A percentile compares a stretch with the other conserved stretches of the same genome.
Evolutionary conservation across 768 basidiomycete species (phyloP).

Genomic region (Galerina marginata): DNA sequence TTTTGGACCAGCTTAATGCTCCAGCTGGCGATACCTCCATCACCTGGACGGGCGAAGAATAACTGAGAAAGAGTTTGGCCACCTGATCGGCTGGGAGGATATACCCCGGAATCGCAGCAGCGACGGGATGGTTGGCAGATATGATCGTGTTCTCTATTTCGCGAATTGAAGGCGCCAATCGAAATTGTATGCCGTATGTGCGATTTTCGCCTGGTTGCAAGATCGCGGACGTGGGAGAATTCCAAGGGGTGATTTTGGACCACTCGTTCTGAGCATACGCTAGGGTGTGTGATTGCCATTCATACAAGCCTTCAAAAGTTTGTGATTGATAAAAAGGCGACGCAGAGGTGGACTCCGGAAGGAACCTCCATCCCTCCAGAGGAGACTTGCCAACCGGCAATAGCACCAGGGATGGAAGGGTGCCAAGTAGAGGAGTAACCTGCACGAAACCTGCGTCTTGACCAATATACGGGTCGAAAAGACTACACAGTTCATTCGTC

Average conservation of each 20-base stretch:
- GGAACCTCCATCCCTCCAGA: constrained; percentile 65
- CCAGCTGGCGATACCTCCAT: constrained; percentile 51
- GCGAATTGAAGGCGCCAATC: constrained; percentile 54
- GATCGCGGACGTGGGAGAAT: constrained; percentile 52
- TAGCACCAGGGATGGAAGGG: constrained; percentile 56
- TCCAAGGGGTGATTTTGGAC: constrained; percentile 57
- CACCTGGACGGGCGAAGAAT: constrained; percentile 44
- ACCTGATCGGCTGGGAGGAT: constrained; percentile 53
- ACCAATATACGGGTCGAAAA: constrained; percentile 64
- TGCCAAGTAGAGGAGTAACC: constrained; percentile 58
- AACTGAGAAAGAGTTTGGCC: constrained; percentile 58
- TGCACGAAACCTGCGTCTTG: constrained; percentile 61
- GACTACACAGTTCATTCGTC: constrained; percentile 56
- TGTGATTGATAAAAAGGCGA: constrained; percentile 60
- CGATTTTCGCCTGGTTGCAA: constrained; percentile 53
- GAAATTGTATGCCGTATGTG: constrained; percentile 60
- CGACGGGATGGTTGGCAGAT: constrained; percentile 49
- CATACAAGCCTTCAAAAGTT: constrained; percentile 63
- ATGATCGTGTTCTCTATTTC: constrained; percentile 51
- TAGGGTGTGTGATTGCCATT: constrained; percentile 64
- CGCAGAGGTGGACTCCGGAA: constrained; percentile 51
- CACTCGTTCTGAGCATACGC: constrained; percentile 63
- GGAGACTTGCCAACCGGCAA: constrained; percentile 50
- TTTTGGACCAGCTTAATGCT: constrained; percentile 50
- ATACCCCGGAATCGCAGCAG: constrained; percentile 58